Evolutionary conservation across 2,329 filamentous ascomycete genomes (phyloP).

Genomic region (Metarhizium humberi): DNA sequence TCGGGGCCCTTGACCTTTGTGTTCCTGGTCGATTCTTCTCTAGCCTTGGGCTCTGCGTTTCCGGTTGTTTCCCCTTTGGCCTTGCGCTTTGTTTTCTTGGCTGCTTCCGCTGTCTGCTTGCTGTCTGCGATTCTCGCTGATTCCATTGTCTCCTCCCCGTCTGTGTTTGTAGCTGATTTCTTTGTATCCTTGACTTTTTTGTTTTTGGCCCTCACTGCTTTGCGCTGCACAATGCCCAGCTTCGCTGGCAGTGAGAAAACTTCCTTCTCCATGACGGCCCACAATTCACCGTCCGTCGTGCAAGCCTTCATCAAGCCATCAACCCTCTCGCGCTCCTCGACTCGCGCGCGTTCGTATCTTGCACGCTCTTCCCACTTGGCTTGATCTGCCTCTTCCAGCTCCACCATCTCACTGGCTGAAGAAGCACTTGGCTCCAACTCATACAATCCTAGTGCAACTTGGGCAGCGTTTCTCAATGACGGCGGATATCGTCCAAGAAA

Average conservation of each 20-base stretch:
- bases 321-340: conserved; percentile 41
- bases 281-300: conserved; percentile 53
- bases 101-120: too few species aligned
- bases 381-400: conserved; percentile 21
- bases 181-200: conserved; percentile 2
- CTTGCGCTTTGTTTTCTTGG: too few species aligned
- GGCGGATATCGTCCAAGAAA: conserved; percentile 28
- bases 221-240: conserved; percentile 35
- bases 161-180: background rate
- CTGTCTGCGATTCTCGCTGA: too few species aligned
- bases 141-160: too few species aligned
- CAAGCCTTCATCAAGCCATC: conserved; percentile 44
- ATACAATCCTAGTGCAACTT: conserved; percentile 29
- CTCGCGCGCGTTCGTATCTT: conserved; percentile 27
- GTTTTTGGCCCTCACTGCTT: background rate
- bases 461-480: conserved; percentile 29
- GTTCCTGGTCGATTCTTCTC: conserved; percentile 6
- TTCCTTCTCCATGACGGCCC: conserved; percentile 56
- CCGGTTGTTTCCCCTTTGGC: background rate
- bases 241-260: conserved; percentile 53
- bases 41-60: background rate
- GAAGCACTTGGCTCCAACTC: conserved; percentile 19
- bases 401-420: conserved; percentile 16
- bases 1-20: conserved; percentile 5
- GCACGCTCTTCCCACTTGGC: conserved; percentile 24